Evolutionary conservation across 1,284 basidiomycete genomes (phyloP).

Genomic region (Cryptococcus jaspeensis): DNA sequence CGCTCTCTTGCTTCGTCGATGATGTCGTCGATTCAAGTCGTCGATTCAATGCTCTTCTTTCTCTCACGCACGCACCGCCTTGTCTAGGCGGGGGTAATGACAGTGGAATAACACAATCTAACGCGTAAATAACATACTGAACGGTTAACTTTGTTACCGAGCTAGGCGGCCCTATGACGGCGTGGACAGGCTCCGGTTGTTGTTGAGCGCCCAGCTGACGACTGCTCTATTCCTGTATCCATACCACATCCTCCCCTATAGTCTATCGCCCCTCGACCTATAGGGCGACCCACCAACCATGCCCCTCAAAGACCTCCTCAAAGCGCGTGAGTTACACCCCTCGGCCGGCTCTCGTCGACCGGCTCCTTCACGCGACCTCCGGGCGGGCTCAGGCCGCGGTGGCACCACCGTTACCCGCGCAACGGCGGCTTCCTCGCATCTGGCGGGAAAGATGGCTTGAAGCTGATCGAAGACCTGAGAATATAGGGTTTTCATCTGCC

Average conservation of each 20-base stretch:
- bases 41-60: no score
- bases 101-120: no score
- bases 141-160: no score
- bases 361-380: background rate
- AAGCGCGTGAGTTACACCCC: slow-evolving; percentile 39
- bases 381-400: background rate
- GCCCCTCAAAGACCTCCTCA: slow-evolving; percentile 47
- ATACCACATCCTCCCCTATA: slow-evolving; percentile 53
- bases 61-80: no score
- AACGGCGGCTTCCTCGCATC: background rate
- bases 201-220: no score
- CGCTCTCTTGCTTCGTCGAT: no score
- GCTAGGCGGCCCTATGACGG: background rate
- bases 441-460: background rate
- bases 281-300: slow-evolving; percentile 14
- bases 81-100: no score
- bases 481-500: slow-evolving; percentile 47
- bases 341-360: background rate
- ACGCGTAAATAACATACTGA: no score
- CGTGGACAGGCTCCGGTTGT: background rate
- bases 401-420: background rate
- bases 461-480: background rate
- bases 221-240: slow-evolving; percentile 76
- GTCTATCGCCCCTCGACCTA: no score
- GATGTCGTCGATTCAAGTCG: no score